Conservation (phyloP, 2,329 filamentous ascomycete genomes). For the Hypoxylon sp. region DNA sequence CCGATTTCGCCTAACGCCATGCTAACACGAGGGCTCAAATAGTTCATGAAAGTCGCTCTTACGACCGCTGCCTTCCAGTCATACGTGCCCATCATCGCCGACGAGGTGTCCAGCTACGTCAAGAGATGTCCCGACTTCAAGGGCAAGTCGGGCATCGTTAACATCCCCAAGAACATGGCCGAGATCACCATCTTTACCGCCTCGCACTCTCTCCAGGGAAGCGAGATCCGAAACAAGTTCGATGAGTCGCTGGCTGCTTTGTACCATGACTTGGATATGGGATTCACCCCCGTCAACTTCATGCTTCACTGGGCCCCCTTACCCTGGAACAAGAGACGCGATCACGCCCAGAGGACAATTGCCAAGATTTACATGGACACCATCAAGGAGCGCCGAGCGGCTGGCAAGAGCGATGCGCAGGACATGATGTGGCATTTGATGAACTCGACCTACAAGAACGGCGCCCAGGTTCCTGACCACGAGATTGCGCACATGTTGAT, state of each 20-base stretch:
- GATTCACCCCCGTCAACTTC: slow-evolving; percentile 91
- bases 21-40: slow-evolving; percentile 23
- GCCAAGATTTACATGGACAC: slow-evolving; percentile 86
- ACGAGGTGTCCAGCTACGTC: slow-evolving; percentile 81
- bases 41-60: slow-evolving; percentile 87
- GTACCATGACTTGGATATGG: slow-evolving; percentile 92
- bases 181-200: slow-evolving; percentile 93
- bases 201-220: slow-evolving; percentile 86
- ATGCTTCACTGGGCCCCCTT: slow-evolving; percentile 90
- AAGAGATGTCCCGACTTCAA: slow-evolving; percentile 77
- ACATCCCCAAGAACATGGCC: slow-evolving; percentile 82
- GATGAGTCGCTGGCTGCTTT: slow-evolving; percentile 84
- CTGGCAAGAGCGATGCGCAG: slow-evolving; percentile 65
- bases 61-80: slow-evolving; percentile 80
- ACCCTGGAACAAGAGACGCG: slow-evolving; percentile 88
- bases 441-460: slow-evolving; percentile 88
- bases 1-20: background rate
- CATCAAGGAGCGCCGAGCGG: slow-evolving; percentile 77
- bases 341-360: slow-evolving; percentile 84
- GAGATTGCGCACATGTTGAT: slow-evolving; percentile 96
- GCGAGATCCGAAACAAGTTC: slow-evolving; percentile 84
- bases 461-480: slow-evolving; percentile 81
- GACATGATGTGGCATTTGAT: slow-evolving; percentile 96
- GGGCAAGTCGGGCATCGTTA: slow-evolving; percentile 75
- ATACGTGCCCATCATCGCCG: slow-evolving; percentile 84